These are phyloP conservation scores for Aspergillus japonicus DNA, from an alignment of 2,329 filamentous ascomycete species.

Conservation along the genomic window DNA sequence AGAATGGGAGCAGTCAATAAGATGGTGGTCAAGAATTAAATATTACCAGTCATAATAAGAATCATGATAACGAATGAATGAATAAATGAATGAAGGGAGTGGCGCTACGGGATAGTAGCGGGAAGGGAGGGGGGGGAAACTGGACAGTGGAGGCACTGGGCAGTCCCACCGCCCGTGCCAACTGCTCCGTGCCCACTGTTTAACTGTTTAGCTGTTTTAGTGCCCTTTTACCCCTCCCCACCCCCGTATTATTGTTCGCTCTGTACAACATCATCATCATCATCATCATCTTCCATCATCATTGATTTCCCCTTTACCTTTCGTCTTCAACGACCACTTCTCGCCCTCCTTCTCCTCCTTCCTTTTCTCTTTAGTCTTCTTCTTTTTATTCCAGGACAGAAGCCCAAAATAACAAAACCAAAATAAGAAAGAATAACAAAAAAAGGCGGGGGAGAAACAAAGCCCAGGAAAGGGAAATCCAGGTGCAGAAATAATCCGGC, in stretches of 20 bases:
- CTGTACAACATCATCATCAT: conserved; percentile 7
- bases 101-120: too few relatives aligned
- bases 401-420: neutral
- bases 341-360: conserved; percentile 5
- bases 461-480: neutral
- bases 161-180: conserved; percentile 15
- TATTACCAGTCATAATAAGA: too few relatives aligned
- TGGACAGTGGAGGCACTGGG: conserved; percentile 4
- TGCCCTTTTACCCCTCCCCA: conserved; percentile 22
- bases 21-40: too few relatives aligned
- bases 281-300: conserved; percentile 8
- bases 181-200: neutral
- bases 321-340: conserved; percentile 7
- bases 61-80: too few relatives aligned
- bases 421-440: neutral
- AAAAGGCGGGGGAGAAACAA: neutral
- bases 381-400: neutral
- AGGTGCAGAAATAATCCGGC: neutral
- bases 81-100: too few relatives aligned
- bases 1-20: too few relatives aligned
- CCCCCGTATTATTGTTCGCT: conserved; percentile 14
- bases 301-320: conserved; percentile 8
- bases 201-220: too few relatives aligned
- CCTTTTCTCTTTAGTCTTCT: conserved; percentile 4
- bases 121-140: neutral